Evolutionary conservation across 441 rosid genomes (phyloP).

Genomic region (Adansonia grandidieri): DNA sequence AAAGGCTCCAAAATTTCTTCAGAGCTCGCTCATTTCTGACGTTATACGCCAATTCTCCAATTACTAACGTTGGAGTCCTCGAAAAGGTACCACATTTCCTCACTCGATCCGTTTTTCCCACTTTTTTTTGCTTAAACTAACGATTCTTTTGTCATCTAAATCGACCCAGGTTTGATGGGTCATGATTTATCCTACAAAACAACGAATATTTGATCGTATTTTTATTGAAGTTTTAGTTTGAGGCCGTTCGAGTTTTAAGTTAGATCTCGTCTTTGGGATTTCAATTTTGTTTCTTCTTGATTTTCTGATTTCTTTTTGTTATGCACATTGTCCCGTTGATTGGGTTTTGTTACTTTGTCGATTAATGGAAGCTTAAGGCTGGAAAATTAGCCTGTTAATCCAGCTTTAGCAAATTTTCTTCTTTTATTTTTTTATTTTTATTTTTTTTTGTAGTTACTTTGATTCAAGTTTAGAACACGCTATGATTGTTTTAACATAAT

Average conservation of each 20-base stretch:
- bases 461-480: background rate
- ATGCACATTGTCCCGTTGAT: background rate
- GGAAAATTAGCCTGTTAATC: background rate
- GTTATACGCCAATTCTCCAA: background rate
- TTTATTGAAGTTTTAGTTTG: background rate
- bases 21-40: constrained; percentile 3
- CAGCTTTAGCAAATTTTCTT: background rate
- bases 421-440: background rate
- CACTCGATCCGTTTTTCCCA: constrained; percentile 5
- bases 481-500: background rate
- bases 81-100: constrained; percentile 5
- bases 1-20: background rate
- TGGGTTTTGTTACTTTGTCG: background rate
- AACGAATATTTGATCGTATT: background rate
- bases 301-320: background rate
- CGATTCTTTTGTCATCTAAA: background rate
- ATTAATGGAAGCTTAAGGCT: constrained; percentile 5
- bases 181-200: background rate
- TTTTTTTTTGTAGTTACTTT: background rate
- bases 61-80: constrained; percentile 1
- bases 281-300: background rate
- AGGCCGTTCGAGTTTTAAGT: constrained; percentile 5
- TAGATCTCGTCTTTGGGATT: constrained; percentile 19
- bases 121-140: background rate
- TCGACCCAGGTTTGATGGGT: constrained; percentile 13